Evolutionary conservation across 805 yeast species (phyloP), one percentile per base, ranked within the genome.

Genomic region (Sugiyamaella floridensis): DNA sequence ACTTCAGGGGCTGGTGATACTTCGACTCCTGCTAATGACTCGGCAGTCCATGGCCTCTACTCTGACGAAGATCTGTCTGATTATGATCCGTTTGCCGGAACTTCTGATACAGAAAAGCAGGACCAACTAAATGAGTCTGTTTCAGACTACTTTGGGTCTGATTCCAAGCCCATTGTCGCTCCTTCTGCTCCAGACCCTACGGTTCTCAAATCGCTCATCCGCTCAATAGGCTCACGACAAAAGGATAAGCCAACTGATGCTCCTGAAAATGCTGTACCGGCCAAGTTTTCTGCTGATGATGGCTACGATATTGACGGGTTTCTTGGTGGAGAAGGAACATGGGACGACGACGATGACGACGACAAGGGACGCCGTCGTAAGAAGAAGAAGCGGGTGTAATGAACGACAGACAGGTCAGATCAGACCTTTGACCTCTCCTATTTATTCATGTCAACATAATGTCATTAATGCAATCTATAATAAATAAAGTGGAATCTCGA

Each of bases 271-370:
- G 18, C 14, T 16, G 11, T 15, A 12, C 14, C 18, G 4, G 18
- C 32, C n/a, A 32, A n/a, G 22, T 34, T 29, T 32, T 16, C 43
- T 29, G 26, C 15, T 12, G 43, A 44, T 44, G 52, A 49, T 28
- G 52, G 48, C 37, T 49, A 49, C 40, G 49, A 49, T 32, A 44
- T 49, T 32, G 48, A 47, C 19, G 22, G 22, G 19, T 32, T 20
- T 32, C 18, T 47, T 14, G 49, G 44, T 18, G 49, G 49, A 12
- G 49, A 47, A 34, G 49, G 49, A 2, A 34, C 18, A 6, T 18
- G 46, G 41, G 48, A 45, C 15, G 52, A 44, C 8, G 48, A 43
- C 20, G 49, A 43, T 2, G 48, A 49, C 37, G 49, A 46, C 9
- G 20, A 20, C 43, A n/a, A n/a, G n/a, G 41, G 15, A 5, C 18